Evolutionary conservation across 2,329 filamentous ascomycete species (phyloP).

Genomic region (Geosmithia flava): DNA sequence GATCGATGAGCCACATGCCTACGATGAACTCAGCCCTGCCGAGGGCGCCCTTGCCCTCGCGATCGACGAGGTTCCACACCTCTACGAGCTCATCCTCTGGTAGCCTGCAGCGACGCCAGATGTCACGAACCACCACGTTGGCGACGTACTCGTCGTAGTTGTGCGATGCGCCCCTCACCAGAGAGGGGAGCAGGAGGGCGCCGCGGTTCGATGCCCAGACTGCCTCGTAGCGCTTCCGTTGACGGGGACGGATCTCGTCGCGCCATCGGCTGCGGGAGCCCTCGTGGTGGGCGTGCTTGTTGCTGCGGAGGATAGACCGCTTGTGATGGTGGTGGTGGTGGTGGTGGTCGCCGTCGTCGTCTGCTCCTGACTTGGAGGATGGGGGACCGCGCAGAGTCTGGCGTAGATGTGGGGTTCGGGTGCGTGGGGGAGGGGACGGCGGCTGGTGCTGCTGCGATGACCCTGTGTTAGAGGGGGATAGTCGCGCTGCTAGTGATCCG

Average conservation of each 20-base stretch:
- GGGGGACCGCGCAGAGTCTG: constrained; percentile 43
- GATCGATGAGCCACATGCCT: constrained; percentile 72
- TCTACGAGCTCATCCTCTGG: constrained; percentile 57
- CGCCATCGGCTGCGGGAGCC: constrained; percentile 66
- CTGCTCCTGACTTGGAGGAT: constrained; percentile 28
- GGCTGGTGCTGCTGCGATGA: constrained; percentile 16
- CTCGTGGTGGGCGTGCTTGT: constrained; percentile 64
- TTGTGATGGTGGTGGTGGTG: constrained; percentile 26
- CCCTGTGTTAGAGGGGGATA: constrained; percentile 26
- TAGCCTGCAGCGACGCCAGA: constrained; percentile 63
- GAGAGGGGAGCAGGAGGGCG: constrained; percentile 24
- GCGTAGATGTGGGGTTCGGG: constrained; percentile 42
- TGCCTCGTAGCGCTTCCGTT: constrained; percentile 72
- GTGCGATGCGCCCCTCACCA: constrained; percentile 8
- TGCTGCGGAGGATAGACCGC: constrained; percentile 36
- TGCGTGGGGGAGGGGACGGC: constrained; percentile 25
- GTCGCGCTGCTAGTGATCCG: constrained; percentile 56
- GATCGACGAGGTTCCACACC: constrained; percentile 66
- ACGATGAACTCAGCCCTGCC: constrained; percentile 66
- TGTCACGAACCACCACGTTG: constrained; percentile 58
- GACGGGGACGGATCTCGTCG: constrained; percentile 57
- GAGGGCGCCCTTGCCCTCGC: constrained; percentile 39
- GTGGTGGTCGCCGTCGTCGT: constrained; percentile 21
- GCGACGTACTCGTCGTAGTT: constrained; percentile 51
- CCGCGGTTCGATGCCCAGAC: constrained; percentile 77